These are phyloP conservation scores for Daedaleopsis nitida DNA, from an alignment of 768 basidiomycete genomes.

Conservation along the genomic window DNA sequence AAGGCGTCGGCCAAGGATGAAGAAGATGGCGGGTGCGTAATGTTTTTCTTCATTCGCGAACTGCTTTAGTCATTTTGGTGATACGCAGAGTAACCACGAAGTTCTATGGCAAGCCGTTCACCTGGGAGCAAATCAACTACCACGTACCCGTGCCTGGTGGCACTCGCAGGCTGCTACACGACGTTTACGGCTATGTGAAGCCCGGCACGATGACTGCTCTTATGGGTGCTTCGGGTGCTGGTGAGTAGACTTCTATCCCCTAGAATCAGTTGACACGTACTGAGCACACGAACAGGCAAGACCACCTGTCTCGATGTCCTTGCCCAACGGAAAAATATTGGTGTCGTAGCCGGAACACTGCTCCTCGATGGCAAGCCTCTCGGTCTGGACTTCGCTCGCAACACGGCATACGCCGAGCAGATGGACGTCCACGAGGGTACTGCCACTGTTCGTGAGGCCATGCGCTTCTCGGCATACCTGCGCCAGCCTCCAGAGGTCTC, in stretches of 20 bases:
- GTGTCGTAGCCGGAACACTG: slow-evolving; percentile 63
- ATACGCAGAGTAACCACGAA: background rate
- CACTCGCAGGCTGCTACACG: slow-evolving; percentile 63
- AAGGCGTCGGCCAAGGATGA: slow-evolving; percentile 17
- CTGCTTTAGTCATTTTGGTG: background rate
- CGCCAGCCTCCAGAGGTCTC: slow-evolving; percentile 72
- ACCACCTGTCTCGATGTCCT: slow-evolving; percentile 78
- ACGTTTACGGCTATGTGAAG: slow-evolving; percentile 79
- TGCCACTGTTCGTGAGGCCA: slow-evolving; percentile 80
- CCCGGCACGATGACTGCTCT: slow-evolving; percentile 88
- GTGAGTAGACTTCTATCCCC: slow-evolving; percentile 33
- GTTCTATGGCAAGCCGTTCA: slow-evolving; percentile 58
- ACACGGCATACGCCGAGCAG: slow-evolving; percentile 86
- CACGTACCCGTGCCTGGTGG: slow-evolving; percentile 69
- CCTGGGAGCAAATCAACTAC: slow-evolving; percentile 82
- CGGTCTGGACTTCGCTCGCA: slow-evolving; percentile 56
- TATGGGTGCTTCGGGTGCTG: slow-evolving; percentile 85
- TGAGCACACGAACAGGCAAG: slow-evolving; percentile 48
- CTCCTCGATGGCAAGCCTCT: slow-evolving; percentile 68
- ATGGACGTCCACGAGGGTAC: slow-evolving; percentile 86
- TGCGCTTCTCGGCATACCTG: slow-evolving; percentile 84
- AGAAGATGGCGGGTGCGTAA: slow-evolving; percentile 19
- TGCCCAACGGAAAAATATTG: slow-evolving; percentile 72
- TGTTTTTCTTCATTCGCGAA: background rate
- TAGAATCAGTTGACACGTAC: background rate